A percentile compares a stretch with the other conserved stretches of the same genome.
Evolutionary conservation across 1,139 yeast genomes (phyloP).

Genomic region (Arxiozyma bovina): DNA sequence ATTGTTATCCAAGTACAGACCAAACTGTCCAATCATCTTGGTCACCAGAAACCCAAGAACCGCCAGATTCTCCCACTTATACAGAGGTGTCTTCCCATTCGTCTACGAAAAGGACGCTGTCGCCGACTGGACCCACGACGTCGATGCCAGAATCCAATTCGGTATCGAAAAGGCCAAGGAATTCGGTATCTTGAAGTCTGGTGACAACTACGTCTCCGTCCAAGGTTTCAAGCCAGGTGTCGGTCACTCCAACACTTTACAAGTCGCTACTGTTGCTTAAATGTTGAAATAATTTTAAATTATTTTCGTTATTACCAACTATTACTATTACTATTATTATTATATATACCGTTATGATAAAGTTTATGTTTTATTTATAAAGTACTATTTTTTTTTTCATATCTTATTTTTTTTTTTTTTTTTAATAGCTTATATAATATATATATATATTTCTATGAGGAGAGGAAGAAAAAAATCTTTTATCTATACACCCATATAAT

Average conservation of each 20-base stretch:
- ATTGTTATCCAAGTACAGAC: conserved; percentile 94
- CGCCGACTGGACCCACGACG: conserved; percentile 92
- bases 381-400: background rate
- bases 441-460: too few relatives aligned
- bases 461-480: too few relatives aligned
- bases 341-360: background rate
- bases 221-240: conserved; percentile 99
- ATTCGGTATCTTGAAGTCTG: conserved; percentile 76
- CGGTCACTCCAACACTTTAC: conserved; percentile 97
- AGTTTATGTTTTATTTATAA: background rate
- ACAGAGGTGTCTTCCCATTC: conserved; percentile 98
- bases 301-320: background rate
- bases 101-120: conserved; percentile 60
- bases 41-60: conserved; percentile 91
- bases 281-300: background rate
- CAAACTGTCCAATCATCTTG: conserved; percentile 95
- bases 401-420: background rate
- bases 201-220: conserved; percentile 86
- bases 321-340: background rate
- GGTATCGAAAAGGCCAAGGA: conserved; percentile 87
- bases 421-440: background rate
- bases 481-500: too few relatives aligned
- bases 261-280: conserved; percentile 42
- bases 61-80: conserved; percentile 91
- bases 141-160: conserved; percentile 88